Evolutionary conservation across 2,329 filamentous ascomycete genomes (phyloP).

Genomic region (Alternaria dauci): DNA sequence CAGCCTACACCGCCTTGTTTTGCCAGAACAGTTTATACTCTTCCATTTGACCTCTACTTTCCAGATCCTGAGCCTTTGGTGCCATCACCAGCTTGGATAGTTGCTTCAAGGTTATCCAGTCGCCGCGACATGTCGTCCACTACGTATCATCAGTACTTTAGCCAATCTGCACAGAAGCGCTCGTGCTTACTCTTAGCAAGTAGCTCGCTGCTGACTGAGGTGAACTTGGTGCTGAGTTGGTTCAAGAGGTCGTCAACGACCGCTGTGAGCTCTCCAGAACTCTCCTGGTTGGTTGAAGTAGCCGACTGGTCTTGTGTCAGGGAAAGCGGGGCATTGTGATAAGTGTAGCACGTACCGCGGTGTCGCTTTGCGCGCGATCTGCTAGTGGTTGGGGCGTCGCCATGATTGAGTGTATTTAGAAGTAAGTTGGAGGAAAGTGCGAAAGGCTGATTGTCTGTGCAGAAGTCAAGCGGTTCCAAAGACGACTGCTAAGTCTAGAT

Average conservation of each 20-base stretch:
- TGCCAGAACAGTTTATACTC: neutral
- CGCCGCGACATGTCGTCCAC: conserved; percentile 95
- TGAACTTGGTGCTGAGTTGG: conserved; percentile 84
- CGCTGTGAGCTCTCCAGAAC: conserved; percentile 70
- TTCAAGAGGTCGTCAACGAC: conserved; percentile 89
- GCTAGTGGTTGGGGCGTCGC: conserved; percentile 28
- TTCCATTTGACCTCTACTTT: conserved; percentile 21
- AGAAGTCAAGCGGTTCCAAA: neutral
- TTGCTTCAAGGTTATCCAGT: conserved; percentile 82
- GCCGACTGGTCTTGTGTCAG: conserved; percentile 22
- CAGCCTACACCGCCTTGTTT: neutral
- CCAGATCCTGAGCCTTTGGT: conserved; percentile 37
- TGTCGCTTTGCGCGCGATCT: conserved; percentile 36
- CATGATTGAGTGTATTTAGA: conserved; percentile 23
- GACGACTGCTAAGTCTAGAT: neutral
- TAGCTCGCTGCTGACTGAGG: conserved; percentile 83
- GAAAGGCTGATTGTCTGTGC: neutral
- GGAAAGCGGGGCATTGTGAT: neutral
- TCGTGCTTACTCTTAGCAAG: conserved; percentile 79
- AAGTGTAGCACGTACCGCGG: conserved; percentile 23
- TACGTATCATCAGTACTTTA: conserved; percentile 47
- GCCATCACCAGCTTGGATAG: conserved; percentile 66
- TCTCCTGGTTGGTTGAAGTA: conserved; percentile 34
- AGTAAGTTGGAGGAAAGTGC: neutral
- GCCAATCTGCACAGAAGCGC: neutral